Base-by-base conservation (phyloP, 257 asterid genomes). In the Rehmannia glutinosa region DNA sequence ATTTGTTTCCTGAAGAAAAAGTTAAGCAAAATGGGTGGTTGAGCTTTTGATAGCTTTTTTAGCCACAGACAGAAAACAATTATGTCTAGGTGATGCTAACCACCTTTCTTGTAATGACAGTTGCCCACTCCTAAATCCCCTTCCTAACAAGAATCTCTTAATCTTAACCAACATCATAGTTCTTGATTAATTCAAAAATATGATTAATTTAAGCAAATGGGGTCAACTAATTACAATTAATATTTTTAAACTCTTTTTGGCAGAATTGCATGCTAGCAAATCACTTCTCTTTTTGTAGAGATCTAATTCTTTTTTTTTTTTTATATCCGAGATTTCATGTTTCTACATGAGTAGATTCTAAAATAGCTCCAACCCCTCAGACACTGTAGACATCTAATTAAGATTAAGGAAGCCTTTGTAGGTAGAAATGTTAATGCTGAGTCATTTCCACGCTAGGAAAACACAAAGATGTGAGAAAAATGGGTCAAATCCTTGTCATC, bases 371-470 rank as follows among this genome's bases (percentile, higher is more conserved):
- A n/a, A n/a, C n/a, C n/a, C n/a, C n/a, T n/a, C n/a, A n/a, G n/a
- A n/a, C n/a, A n/a, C n/a, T n/a, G n/a, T n/a, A 17, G 58, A 12
- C 35, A 51, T 5, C 17, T 13, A 51, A 11, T 2, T 38, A 38
- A 2, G 27, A 46, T 12, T 38, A 28, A 59, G 28, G 53, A n/a
- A 53, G 21, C 21, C 47, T 47, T 69, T 30, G 36, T 64, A 72
- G 73, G 72, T 71, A 76, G 73, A 41, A 67, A 27, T 49, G 63
- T 36, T 51, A 60, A 60, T 42, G 90, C 77, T 75, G 89, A 88
- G 65, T 88, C 96, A 82, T 73, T 68, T 76, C 86, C 96, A 88
- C 87, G 87, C 76, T 32, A 54, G 25, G 67, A 70, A 25, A 13
- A 70, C 49, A 54, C 59, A 58, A 13, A 23, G 46, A 21, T 3